Conservation (phyloP, 495 filamentous ascomycete genomes). For the Rhizodiscina lignyota region DNA sequence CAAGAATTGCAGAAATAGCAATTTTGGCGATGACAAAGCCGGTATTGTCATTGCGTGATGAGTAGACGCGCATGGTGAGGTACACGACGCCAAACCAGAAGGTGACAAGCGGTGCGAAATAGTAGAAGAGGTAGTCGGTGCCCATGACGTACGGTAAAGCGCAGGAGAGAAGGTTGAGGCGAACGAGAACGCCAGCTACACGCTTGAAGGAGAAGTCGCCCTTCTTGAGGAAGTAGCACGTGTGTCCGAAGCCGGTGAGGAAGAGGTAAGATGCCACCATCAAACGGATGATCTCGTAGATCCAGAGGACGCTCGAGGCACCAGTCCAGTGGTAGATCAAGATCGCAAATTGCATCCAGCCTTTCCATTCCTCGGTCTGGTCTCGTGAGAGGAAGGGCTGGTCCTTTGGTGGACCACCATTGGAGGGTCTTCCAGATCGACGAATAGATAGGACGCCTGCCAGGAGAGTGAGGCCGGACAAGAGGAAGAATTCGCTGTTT, state of each 20-base stretch:
- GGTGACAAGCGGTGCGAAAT: conserved; percentile 39
- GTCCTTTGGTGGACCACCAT: conserved; percentile 3
- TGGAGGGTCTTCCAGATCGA: no score
- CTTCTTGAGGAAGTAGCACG: conserved; percentile 35
- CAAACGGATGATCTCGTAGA: conserved; percentile 37
- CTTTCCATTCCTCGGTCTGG: conserved; percentile 49
- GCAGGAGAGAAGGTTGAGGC: conserved; percentile 37
- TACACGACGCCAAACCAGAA: conserved; percentile 46
- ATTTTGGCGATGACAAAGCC: conserved; percentile 33
- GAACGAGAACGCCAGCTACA: conserved; percentile 30
- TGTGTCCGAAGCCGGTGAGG: conserved; percentile 42
- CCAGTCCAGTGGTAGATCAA: conserved; percentile 40
- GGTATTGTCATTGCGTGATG: conserved; percentile 23
- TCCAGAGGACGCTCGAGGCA: conserved; percentile 30
- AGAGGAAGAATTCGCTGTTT: conserved; percentile 21
- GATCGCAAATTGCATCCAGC: conserved; percentile 43
- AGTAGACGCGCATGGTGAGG: conserved; percentile 26
- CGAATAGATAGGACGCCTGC: no score
- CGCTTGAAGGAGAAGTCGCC: conserved; percentile 36
- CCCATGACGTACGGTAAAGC: conserved; percentile 38
- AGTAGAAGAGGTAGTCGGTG: conserved; percentile 41
- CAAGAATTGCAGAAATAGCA: conserved; percentile 24
- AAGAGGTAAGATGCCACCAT: conserved; percentile 45
- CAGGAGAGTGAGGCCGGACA: conserved; percentile 19
- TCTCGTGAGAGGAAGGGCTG: conserved; percentile 30